Percentiles rank a stretch among this genome's conserved stretches.
phyloP scores from a whole-genome alignment of 139 green algal genomes.

The Micractinium sp. region DNA sequence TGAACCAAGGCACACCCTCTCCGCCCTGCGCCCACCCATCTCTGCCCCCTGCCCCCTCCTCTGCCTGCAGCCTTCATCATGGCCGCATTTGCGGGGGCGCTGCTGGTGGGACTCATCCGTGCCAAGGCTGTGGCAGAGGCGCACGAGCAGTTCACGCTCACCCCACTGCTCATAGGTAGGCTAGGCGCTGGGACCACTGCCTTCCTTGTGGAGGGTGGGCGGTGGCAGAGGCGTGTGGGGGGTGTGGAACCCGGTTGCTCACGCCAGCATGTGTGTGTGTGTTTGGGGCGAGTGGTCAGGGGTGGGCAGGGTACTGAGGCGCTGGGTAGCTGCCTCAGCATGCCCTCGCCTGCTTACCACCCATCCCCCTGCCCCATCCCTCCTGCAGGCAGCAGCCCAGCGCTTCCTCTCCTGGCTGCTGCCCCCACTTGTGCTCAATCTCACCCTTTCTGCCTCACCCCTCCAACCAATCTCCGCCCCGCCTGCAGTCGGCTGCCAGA shows the following conservation, averaged over 20 bases:
- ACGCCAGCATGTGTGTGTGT: no score
- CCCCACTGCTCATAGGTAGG: constrained; percentile 70
- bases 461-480: background rate
- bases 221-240: no score
- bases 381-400: no score
- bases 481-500: constrained; percentile 64
- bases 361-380: no score
- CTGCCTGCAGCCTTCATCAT: constrained; percentile 54
- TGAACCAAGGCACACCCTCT: background rate
- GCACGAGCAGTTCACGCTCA: constrained; percentile 56
- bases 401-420: background rate
- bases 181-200: background rate
- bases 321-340: no score
- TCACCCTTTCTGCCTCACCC: background rate
- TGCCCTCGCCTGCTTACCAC: no score
- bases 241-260: no score
- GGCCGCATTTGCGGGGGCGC: constrained; percentile 37
- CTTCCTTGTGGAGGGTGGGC: no score
- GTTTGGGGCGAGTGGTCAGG: no score
- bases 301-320: no score
- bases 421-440: background rate
- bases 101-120: constrained; percentile 61
- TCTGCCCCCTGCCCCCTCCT: background rate
- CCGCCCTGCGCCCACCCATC: background rate
- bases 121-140: constrained; percentile 43